phyloP scores from a whole-genome alignment of 2,329 filamentous ascomycete genomes.

The Talaromyces sp. region DNA sequence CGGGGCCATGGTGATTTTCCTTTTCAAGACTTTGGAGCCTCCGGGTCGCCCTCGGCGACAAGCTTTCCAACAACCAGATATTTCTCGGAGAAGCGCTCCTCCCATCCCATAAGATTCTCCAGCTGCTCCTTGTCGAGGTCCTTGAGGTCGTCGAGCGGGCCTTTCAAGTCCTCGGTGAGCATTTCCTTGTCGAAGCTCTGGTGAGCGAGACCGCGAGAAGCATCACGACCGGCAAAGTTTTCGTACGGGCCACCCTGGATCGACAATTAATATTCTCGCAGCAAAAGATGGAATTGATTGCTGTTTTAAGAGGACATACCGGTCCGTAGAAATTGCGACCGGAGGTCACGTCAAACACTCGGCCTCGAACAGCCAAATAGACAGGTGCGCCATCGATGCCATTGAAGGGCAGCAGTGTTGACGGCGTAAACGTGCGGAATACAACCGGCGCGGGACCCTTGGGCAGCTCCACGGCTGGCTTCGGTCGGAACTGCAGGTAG shows the following conservation, averaged over 20 bases:
- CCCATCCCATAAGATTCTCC: slow-evolving; percentile 84
- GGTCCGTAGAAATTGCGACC: slow-evolving; percentile 95
- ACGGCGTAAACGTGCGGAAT: slow-evolving; percentile 79
- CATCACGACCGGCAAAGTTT: slow-evolving; percentile 93
- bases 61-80: slow-evolving; percentile 91
- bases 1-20: not conserved
- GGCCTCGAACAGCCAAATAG: slow-evolving; percentile 85
- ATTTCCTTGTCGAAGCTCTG: slow-evolving; percentile 94
- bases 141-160: slow-evolving; percentile 69
- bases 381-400: slow-evolving; percentile 69
- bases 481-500: slow-evolving; percentile 54
- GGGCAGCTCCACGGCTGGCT: slow-evolving; percentile 47
- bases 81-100: slow-evolving; percentile 88
- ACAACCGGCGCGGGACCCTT: slow-evolving; percentile 62
- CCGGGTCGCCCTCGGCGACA: slow-evolving; percentile 57
- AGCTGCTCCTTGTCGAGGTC: slow-evolving; percentile 69
- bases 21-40: slow-evolving; percentile 20
- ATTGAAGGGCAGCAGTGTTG: slow-evolving; percentile 80
- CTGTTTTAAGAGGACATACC: slow-evolving; percentile 21
- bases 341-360: slow-evolving; percentile 81
- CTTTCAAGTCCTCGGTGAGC: slow-evolving; percentile 86
- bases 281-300: not conserved
- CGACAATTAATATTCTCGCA: not conserved
- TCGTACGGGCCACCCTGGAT: slow-evolving; percentile 74
- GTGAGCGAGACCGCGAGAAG: slow-evolving; percentile 77